phyloP scores from a whole-genome alignment of 805 yeast genomes.

The Wickerhamiella shivajii region DNA sequence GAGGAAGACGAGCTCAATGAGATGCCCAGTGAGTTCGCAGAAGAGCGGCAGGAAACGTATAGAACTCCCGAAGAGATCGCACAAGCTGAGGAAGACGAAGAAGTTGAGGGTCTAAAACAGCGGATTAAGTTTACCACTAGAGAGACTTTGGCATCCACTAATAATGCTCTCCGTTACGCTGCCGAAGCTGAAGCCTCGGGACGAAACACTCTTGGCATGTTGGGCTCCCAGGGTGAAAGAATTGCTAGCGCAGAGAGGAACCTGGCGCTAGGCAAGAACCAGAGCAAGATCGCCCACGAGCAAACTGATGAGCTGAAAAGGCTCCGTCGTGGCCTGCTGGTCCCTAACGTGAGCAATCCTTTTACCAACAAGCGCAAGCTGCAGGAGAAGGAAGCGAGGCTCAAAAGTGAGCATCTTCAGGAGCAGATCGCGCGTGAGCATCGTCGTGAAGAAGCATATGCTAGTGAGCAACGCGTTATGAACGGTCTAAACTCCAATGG shows the following conservation, averaged over 20 bases:
- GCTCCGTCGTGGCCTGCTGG: constrained; percentile 66
- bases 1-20: constrained; percentile 15
- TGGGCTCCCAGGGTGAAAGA: constrained; percentile 87
- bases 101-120: constrained; percentile 71
- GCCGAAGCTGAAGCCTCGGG: constrained; percentile 62
- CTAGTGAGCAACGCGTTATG: constrained; percentile 55
- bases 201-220: constrained; percentile 72
- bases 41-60: too few relatives aligned
- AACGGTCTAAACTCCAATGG: constrained; percentile 27
- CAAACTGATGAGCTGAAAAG: constrained; percentile 68
- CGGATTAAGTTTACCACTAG: constrained; percentile 74
- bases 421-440: constrained; percentile 50
- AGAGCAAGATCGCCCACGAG: constrained; percentile 66
- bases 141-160: constrained; percentile 70
- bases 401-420: constrained; percentile 45
- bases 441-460: constrained; percentile 42
- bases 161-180: constrained; percentile 64
- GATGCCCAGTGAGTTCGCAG: constrained; percentile 15
- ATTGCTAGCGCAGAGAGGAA: constrained; percentile 67
- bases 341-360: constrained; percentile 72
- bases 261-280: constrained; percentile 63
- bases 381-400: constrained; percentile 55
- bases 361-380: constrained; percentile 69
- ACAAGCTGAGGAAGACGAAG: constrained; percentile 62
- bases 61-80: too few relatives aligned